phyloP scores from a whole-genome alignment of 129 eudicot species.

The Arctium lappa region DNA sequence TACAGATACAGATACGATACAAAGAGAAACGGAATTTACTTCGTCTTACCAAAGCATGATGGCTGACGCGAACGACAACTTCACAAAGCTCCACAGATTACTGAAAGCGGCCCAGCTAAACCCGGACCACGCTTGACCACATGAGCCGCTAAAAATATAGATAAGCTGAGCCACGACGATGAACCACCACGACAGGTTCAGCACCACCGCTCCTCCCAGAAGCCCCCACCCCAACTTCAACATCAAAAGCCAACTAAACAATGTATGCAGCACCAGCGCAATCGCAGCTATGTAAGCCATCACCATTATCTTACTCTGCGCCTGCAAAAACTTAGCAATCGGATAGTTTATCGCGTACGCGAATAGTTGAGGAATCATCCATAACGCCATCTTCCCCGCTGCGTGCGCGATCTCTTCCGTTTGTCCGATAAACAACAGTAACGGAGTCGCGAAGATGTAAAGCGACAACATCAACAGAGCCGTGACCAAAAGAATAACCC shows the following conservation, averaged over 20 bases:
- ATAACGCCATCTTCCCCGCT: conserved; percentile 39
- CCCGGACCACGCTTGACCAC: conserved; percentile 51
- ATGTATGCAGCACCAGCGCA: conserved; percentile 27
- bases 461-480: conserved; percentile 27
- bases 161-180: conserved; percentile 39
- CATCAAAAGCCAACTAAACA: conserved; percentile 42
- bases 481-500: conserved; percentile 39
- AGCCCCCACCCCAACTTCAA: conserved; percentile 38
- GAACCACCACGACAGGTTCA: conserved; percentile 52
- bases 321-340: conserved; percentile 46
- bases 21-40: background rate
- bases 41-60: conserved; percentile 48
- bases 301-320: conserved; percentile 47
- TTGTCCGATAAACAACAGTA: conserved; percentile 46
- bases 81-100: conserved; percentile 46
- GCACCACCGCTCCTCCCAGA: conserved; percentile 39
- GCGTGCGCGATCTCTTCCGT: conserved; percentile 37
- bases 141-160: conserved; percentile 29
- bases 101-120: conserved; percentile 41
- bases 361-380: conserved; percentile 49
- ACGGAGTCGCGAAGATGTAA: conserved; percentile 49
- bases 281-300: conserved; percentile 32
- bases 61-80: conserved; percentile 46
- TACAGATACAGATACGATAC: no score
- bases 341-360: conserved; percentile 44